phyloP scores from a whole-genome alignment of 1,139 yeast species.

The Pichia sp. region DNA sequence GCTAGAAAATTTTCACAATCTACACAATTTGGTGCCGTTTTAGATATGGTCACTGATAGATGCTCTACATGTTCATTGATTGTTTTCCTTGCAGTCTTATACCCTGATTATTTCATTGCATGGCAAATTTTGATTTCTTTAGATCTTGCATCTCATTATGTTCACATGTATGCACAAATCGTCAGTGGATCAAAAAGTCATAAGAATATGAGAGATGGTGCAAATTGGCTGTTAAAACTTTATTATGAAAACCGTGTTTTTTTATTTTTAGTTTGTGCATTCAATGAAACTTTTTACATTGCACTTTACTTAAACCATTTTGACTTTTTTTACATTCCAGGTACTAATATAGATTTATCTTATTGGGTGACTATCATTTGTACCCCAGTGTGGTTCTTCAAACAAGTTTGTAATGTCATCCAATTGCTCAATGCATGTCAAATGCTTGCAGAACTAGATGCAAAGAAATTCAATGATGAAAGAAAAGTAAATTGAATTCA shows the following conservation, averaged over 20 bases:
- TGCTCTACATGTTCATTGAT: conserved; percentile 91
- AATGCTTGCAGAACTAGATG: conserved; percentile 74
- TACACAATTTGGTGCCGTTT: conserved; percentile 88
- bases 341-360: conserved; percentile 53
- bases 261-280: conserved; percentile 81
- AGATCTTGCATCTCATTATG: conserved; percentile 92
- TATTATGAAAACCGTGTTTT: conserved; percentile 85
- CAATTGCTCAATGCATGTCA: conserved; percentile 85
- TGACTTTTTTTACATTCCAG: conserved; percentile 35
- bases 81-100: conserved; percentile 75
- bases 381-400: conserved; percentile 84
- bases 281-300: conserved; percentile 88
- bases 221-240: conserved; percentile 66
- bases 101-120: conserved; percentile 57
- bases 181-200: conserved; percentile 76
- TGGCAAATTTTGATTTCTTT: conserved; percentile 84
- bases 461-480: conserved; percentile 38
- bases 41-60: conserved; percentile 98
- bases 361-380: conserved; percentile 59
- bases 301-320: conserved; percentile 77
- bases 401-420: conserved; percentile 84
- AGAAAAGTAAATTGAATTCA: conserved; percentile 8
- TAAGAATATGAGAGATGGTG: conserved; percentile 70
- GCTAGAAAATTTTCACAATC: conserved; percentile 89
- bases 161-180: conserved; percentile 97